These are phyloP conservation scores for Candida loeiensis DNA, from an alignment of 805 yeast genomes.

Conservation along the genomic window DNA sequence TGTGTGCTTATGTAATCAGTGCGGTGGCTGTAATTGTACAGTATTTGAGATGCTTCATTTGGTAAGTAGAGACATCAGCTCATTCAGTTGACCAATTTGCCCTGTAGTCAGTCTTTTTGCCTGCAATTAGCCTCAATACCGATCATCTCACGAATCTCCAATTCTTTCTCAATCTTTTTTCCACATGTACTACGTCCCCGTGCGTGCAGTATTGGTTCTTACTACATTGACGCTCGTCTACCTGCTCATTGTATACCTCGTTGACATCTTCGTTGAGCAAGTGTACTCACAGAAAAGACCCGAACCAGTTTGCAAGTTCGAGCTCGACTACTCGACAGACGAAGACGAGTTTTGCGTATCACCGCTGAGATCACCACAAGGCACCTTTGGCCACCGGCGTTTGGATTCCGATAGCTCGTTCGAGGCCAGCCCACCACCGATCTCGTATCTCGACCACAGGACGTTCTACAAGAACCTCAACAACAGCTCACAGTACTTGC, in stretches of 20 bases:
- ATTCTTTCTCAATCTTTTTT: too few relatives aligned
- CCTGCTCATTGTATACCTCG: neutral
- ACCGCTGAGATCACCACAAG: neutral
- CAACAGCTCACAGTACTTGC: conserved; percentile 40
- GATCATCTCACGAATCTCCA: too few relatives aligned
- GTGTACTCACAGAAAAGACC: conserved; percentile 6
- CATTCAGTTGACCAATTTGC: too few relatives aligned
- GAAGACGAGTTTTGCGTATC: neutral
- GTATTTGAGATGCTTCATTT: too few relatives aligned
- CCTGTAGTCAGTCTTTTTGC: too few relatives aligned
- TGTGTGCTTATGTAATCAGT: too few relatives aligned
- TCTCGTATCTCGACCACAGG: conserved; percentile 11
- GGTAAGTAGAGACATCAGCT: too few relatives aligned
- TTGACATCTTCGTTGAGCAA: conserved; percentile 5
- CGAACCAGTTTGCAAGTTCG: neutral
- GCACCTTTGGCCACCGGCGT: neutral
- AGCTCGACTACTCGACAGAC: neutral
- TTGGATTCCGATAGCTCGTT: neutral
- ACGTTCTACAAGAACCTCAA: conserved; percentile 30
- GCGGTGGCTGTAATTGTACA: too few relatives aligned
- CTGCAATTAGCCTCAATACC: too few relatives aligned
- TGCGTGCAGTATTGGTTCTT: conserved; percentile 2
- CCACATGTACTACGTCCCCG: too few relatives aligned
- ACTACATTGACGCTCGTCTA: neutral
- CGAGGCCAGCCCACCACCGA: conserved; percentile 2